Conservation (phyloP, 148 eudicot genomes). For the Fagopyrum tataricum region DNA sequence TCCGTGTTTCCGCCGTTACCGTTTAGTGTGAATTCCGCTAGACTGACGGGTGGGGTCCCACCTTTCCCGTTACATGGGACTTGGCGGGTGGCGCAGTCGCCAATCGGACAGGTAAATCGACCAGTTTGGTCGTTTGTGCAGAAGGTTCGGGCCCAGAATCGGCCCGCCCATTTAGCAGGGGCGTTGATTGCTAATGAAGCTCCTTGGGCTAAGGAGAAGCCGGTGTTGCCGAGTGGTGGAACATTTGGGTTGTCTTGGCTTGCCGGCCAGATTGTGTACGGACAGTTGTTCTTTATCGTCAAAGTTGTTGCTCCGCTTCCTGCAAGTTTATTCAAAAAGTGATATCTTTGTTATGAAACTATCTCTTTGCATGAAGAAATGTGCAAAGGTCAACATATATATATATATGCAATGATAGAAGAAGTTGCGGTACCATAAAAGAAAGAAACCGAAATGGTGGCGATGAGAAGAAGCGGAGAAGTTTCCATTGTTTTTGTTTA, state of each 20-base stretch:
- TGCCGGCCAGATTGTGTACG: slow-evolving; percentile 50
- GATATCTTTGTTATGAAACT: too few relatives aligned
- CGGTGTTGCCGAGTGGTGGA: slow-evolving; percentile 21
- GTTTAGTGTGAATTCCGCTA: slow-evolving; percentile 30
- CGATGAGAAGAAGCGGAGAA: too few relatives aligned
- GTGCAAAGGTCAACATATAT: too few relatives aligned
- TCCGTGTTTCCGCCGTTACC: slow-evolving; percentile 14
- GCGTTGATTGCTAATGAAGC: slow-evolving; percentile 17
- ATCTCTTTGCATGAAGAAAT: too few relatives aligned
- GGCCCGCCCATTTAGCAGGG: slow-evolving; percentile 9
- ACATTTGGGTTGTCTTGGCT: slow-evolving; percentile 25
- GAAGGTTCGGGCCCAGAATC: slow-evolving; percentile 33
- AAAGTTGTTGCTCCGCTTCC: too few relatives aligned
- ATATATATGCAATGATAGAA: too few relatives aligned
- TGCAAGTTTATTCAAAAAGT: too few relatives aligned
- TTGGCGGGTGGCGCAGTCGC: slow-evolving; percentile 39
- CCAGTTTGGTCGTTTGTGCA: slow-evolving; percentile 21
- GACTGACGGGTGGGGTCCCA: slow-evolving; percentile 39
- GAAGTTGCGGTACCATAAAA: too few relatives aligned
- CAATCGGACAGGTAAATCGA: slow-evolving; percentile 29
- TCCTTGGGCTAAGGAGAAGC: slow-evolving; percentile 23
- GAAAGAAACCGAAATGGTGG: too few relatives aligned
- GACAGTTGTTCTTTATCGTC: slow-evolving; percentile 34
- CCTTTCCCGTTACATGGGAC: slow-evolving; percentile 33
- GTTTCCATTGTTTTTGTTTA: too few relatives aligned